Evolutionary conservation across 179 eudicot genomes (phyloP).

Genomic region (Sideroxylon spinosum): DNA sequence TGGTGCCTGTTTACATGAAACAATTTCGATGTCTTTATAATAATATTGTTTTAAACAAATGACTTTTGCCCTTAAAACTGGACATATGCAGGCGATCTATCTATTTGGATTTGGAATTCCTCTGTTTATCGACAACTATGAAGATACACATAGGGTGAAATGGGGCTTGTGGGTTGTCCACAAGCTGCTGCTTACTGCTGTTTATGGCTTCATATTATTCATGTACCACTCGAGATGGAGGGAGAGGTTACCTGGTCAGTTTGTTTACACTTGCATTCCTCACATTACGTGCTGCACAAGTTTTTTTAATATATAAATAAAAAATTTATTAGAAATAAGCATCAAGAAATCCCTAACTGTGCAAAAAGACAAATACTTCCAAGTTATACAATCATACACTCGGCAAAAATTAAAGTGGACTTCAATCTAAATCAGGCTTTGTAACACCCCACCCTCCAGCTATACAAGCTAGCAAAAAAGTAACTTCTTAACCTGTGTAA

Average conservation of each 20-base stretch:
- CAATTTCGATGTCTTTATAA: background rate
- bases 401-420: too few species aligned
- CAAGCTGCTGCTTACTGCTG: constrained; percentile 66
- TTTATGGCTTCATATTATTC: constrained; percentile 69
- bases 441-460: too few species aligned
- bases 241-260: constrained; percentile 86
- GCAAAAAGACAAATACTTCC: too few species aligned
- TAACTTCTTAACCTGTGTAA: too few species aligned
- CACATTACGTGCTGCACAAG: background rate
- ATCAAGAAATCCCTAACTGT: too few species aligned
- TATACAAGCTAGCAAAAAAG: too few species aligned
- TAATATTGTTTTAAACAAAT: background rate
- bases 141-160: constrained; percentile 44
- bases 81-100: constrained; percentile 56
- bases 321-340: too few species aligned
- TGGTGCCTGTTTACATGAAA: background rate
- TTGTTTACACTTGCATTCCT: background rate
- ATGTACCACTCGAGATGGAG: constrained; percentile 83
- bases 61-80: background rate
- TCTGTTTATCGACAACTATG: constrained; percentile 48
- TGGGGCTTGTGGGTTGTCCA: constrained; percentile 85
- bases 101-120: constrained; percentile 81
- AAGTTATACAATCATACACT: too few species aligned
- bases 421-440: too few species aligned
- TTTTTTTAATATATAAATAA: too few species aligned